Evolutionary conservation across 2,329 filamentous ascomycete genomes (phyloP).

Genomic region (Cladophialophora yegresii): DNA sequence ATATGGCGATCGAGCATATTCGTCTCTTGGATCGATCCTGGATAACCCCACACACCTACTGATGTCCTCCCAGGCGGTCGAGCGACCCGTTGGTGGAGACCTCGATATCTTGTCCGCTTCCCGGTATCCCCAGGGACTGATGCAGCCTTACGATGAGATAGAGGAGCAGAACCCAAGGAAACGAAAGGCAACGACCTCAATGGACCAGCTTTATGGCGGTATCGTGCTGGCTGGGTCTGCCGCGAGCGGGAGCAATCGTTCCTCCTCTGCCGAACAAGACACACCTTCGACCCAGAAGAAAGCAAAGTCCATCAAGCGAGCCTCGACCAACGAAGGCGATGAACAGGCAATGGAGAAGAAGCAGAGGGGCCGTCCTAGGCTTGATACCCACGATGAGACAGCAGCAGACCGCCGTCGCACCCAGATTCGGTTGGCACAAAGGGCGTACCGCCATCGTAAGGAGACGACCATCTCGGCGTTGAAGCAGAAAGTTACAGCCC

Average conservation of each 20-base stretch:
- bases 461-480: constrained; percentile 76
- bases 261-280: constrained; percentile 25
- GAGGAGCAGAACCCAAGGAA: constrained; percentile 22
- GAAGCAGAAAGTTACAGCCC: constrained; percentile 67
- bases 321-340: constrained; percentile 18
- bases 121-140: constrained; percentile 29
- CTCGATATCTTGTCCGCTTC: constrained; percentile 32
- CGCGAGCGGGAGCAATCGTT: constrained; percentile 15
- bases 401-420: constrained; percentile 79
- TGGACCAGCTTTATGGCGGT: constrained; percentile 26
- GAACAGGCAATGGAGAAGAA: constrained; percentile 31
- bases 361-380: constrained; percentile 69
- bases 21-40: constrained; percentile 26
- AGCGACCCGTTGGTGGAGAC: constrained; percentile 12
- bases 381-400: constrained; percentile 76
- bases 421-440: constrained; percentile 81
- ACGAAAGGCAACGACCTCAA: constrained; percentile 19
- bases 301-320: constrained; percentile 23
- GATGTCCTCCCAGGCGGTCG: constrained; percentile 6
- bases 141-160: constrained; percentile 25
- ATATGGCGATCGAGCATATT: constrained; percentile 24
- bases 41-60: constrained; percentile 26
- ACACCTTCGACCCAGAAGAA: constrained; percentile 16
- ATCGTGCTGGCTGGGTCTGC: constrained; percentile 8
- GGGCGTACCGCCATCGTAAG: constrained; percentile 82